Evolutionary conservation across 306 rosid species (phyloP).

Genomic region (Spatholobus suberectus): DNA sequence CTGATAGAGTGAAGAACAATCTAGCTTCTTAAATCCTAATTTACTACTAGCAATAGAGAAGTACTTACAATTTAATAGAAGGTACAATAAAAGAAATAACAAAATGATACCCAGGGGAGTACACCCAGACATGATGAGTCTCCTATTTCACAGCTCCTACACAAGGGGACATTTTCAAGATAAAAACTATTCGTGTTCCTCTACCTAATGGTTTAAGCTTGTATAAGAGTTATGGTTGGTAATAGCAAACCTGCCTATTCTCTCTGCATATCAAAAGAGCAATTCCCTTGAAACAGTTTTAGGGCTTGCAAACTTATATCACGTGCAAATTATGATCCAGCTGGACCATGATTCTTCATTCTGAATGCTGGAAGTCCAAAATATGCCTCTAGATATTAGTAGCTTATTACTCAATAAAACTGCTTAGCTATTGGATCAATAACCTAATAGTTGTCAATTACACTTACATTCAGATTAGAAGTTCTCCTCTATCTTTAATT

Average conservation of each 20-base stretch:
- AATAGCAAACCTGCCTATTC: not conserved
- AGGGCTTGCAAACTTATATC: not conserved
- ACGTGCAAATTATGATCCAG: not conserved
- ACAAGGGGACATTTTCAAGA: not conserved
- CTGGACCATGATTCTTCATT: not conserved
- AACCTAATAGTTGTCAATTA: not conserved
- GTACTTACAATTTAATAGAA: too few species aligned
- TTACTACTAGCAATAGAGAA: too few species aligned
- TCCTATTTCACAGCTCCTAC: not conserved
- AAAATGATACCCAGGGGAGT: too few species aligned
- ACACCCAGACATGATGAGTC: too few species aligned
- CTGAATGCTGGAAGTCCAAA: not conserved
- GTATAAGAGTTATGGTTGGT: not conserved
- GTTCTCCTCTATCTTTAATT: not conserved
- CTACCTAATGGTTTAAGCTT: not conserved
- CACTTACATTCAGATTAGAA: not conserved
- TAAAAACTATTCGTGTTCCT: not conserved
- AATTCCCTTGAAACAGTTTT: slow-evolving; percentile 1
- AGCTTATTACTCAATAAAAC: not conserved
- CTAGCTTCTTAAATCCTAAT: too few species aligned
- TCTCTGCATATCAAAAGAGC: not conserved
- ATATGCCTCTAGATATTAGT: not conserved
- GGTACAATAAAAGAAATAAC: too few species aligned
- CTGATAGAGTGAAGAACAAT: too few species aligned
- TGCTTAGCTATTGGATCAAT: not conserved